Percentiles rank a stretch among this genome's conserved stretches.
Evolutionary conservation across 2,329 filamentous ascomycete genomes (phyloP).

Genomic region (Leptodontidium sp.): DNA sequence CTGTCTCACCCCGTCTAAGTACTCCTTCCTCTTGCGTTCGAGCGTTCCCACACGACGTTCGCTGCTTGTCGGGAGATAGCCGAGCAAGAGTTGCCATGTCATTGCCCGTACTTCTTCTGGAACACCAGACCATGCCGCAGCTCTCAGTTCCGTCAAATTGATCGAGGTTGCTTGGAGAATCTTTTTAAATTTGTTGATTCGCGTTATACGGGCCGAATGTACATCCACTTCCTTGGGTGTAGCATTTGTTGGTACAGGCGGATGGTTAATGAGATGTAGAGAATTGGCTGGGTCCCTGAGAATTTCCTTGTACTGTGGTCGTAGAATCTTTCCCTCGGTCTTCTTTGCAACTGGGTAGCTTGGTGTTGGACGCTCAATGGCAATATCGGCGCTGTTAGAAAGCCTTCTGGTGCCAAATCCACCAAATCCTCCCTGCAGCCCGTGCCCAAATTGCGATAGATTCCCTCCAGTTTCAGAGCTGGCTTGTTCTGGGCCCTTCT

Average conservation of each 20-base stretch:
- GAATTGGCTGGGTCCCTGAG: constrained; percentile 90
- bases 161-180: constrained; percentile 93
- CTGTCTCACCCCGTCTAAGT: constrained; percentile 87
- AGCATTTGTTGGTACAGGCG: constrained; percentile 75
- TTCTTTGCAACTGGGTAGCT: constrained; percentile 90
- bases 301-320: constrained; percentile 98
- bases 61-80: constrained; percentile 95
- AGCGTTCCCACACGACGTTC: constrained; percentile 89
- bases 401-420: constrained; percentile 62
- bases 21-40: constrained; percentile 95
- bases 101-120: constrained; percentile 96
- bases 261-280: constrained; percentile 91
- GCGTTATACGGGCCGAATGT: constrained; percentile 84
- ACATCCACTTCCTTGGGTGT: constrained; percentile 85
- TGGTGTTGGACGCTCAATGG: constrained; percentile 83
- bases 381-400: constrained; percentile 92
- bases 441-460: constrained; percentile 48
- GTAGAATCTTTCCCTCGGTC: constrained; percentile 91
- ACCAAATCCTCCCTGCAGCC: constrained; percentile 49
- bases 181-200: constrained; percentile 98
- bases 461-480: constrained; percentile 33
- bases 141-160: constrained; percentile 81
- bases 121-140: constrained; percentile 91
- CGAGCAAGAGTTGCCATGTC: constrained; percentile 97
- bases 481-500: constrained; percentile 46